Evolutionary conservation across 1,284 basidiomycete species (phyloP).

Genomic region (Heterobasidion occidentale): DNA sequence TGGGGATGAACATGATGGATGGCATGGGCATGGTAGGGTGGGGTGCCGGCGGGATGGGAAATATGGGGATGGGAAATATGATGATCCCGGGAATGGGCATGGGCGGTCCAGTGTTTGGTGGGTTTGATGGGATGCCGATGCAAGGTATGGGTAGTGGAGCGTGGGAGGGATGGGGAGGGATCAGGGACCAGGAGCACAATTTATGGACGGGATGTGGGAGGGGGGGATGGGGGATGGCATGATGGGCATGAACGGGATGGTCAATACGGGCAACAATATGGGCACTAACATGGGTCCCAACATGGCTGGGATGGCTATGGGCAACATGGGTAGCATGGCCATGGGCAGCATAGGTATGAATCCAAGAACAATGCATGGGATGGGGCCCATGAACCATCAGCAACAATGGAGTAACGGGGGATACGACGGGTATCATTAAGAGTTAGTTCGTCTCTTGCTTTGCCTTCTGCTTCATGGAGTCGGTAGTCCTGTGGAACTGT

Average conservation of each 20-base stretch:
- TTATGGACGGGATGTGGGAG: slow-evolving; percentile 8
- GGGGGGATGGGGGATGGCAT: slow-evolving; percentile 15
- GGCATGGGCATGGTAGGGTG: slow-evolving; percentile 23
- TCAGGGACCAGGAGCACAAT: slow-evolving; percentile 1
- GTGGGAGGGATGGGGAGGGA: slow-evolving; percentile 6
- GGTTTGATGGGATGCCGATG: slow-evolving; percentile 17
- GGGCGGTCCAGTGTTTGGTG: slow-evolving; percentile 18
- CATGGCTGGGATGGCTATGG: slow-evolving; percentile 16
- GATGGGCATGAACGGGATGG: slow-evolving; percentile 10
- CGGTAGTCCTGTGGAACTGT: too few relatives aligned
- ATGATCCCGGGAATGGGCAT: slow-evolving; percentile 21
- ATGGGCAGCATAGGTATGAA: slow-evolving; percentile 21
- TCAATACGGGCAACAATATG: neutral
- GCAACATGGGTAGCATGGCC: slow-evolving; percentile 19
- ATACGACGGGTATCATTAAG: slow-evolving; percentile 8
- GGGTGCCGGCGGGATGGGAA: slow-evolving; percentile 25
- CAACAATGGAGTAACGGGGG: slow-evolving; percentile 25
- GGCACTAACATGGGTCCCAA: neutral
- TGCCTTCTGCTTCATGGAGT: too few relatives aligned
- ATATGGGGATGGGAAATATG: slow-evolving; percentile 19
- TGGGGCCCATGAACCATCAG: slow-evolving; percentile 18
- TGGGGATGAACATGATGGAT: slow-evolving; percentile 25
- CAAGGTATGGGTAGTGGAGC: slow-evolving; percentile 7
- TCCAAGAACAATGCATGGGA: slow-evolving; percentile 21
- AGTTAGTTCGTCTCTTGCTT: too few relatives aligned